A percentile compares a stretch with the other conserved stretches of the same genome.
These are phyloP conservation scores for Acarospora socialis DNA, from an alignment of 2,329 filamentous ascomycete species.

Conservation along the genomic window DNA sequence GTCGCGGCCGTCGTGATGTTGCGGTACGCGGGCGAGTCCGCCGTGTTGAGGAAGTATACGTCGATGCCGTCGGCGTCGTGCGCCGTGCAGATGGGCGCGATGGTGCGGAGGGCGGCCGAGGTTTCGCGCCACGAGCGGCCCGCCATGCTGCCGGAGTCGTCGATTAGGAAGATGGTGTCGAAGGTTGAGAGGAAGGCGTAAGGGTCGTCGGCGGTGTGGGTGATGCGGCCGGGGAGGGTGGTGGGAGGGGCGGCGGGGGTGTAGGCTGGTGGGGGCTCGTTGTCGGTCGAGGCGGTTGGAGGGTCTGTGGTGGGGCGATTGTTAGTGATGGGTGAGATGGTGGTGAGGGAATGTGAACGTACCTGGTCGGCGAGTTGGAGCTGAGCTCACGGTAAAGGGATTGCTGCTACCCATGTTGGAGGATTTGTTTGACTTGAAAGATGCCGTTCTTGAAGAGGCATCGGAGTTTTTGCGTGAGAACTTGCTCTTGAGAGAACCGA, in stretches of 20 bases:
- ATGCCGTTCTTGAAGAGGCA: slow-evolving; percentile 1
- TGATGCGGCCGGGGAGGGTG: slow-evolving; percentile 8
- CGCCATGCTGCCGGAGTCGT: slow-evolving; percentile 81
- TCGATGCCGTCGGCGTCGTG: slow-evolving; percentile 80
- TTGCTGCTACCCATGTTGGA: slow-evolving; percentile 9
- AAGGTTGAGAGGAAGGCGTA: slow-evolving; percentile 67
- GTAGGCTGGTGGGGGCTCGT: slow-evolving; percentile 31
- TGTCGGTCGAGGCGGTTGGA: slow-evolving; percentile 16
- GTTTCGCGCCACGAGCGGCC: slow-evolving; percentile 67
- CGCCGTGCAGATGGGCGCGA: slow-evolving; percentile 67
- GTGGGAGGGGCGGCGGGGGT: slow-evolving; percentile 19
- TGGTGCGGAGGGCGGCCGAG: slow-evolving; percentile 50
- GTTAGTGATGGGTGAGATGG: not conserved
- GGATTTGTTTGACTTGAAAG: not conserved
- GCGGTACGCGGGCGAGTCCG: slow-evolving; percentile 37
- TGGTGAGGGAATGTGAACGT: slow-evolving; percentile 13
- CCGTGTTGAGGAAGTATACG: slow-evolving; percentile 70
- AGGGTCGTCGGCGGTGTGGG: slow-evolving; percentile 43
- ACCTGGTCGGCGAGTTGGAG: slow-evolving; percentile 24
- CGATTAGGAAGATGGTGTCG: slow-evolving; percentile 81
- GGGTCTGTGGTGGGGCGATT: slow-evolving; percentile 19
- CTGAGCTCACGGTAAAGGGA: slow-evolving; percentile 15
- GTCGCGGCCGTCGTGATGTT: slow-evolving; percentile 44
- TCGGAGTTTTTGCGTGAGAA: slow-evolving; percentile 4
- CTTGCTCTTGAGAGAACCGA: too few species aligned